Conservation (phyloP, 2,329 filamentous ascomycete genomes). For the Arthrinium puccinioides region DNA sequence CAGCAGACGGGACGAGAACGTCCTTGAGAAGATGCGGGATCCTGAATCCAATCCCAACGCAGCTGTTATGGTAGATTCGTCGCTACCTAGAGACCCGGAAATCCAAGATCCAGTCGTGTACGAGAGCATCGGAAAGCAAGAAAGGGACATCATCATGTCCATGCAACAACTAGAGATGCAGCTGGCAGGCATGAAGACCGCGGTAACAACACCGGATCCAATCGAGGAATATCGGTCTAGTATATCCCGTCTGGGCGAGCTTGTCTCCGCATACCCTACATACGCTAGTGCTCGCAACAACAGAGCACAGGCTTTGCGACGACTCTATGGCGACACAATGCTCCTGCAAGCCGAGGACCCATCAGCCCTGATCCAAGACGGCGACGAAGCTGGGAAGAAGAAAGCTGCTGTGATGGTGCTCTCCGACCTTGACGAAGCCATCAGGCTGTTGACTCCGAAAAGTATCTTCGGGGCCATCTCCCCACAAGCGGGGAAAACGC, state of each 20-base stretch:
- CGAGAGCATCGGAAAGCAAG: slow-evolving; percentile 38
- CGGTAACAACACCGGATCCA: slow-evolving; percentile 26
- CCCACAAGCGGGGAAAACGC: slow-evolving; percentile 54
- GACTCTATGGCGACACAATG: slow-evolving; percentile 55
- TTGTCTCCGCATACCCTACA: slow-evolving; percentile 50
- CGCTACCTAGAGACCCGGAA: slow-evolving; percentile 50
- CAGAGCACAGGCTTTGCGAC: slow-evolving; percentile 58
- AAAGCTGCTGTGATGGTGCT: slow-evolving; percentile 34
- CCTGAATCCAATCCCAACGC: slow-evolving; percentile 54
- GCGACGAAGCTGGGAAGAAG: slow-evolving; percentile 27
- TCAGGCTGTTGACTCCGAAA: slow-evolving; percentile 49
- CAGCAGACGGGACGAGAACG: slow-evolving; percentile 51
- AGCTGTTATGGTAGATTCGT: slow-evolving; percentile 45
- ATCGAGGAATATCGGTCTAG: slow-evolving; percentile 38
- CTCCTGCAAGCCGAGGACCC: slow-evolving; percentile 34
- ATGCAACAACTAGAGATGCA: slow-evolving; percentile 50
- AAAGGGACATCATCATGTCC: slow-evolving; percentile 44
- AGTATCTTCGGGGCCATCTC: slow-evolving; percentile 48
- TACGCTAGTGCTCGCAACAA: slow-evolving; percentile 74
- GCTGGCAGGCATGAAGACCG: slow-evolving; percentile 33
- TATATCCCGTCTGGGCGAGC: slow-evolving; percentile 40
- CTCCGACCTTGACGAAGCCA: slow-evolving; percentile 49
- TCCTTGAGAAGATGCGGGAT: slow-evolving; percentile 61
- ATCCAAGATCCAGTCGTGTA: slow-evolving; percentile 44
- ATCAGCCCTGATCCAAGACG: slow-evolving; percentile 33